Base-by-base conservation (phyloP, 257 asterid species). In the Solanum sitiens region DNA sequence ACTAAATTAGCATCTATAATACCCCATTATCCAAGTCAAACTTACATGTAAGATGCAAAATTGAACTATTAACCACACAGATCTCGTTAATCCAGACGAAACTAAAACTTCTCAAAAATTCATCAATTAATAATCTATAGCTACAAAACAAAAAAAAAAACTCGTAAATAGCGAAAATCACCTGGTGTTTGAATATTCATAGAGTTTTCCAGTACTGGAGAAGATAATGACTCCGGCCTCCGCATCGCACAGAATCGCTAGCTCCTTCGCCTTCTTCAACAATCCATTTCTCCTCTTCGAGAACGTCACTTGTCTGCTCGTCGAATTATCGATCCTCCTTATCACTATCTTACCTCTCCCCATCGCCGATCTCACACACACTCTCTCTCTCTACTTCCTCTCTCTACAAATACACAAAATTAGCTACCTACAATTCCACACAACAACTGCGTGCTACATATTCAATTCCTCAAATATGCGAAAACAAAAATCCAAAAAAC, bases 281-380 rank as follows among this genome's bases (percentile, higher is more conserved):
- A 91, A 82, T 79, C 93, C 93, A 83, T 88, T 91, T 27, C 93
- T 91, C 87, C 93, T 87, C 84, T 91, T 91, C 40, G 93, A 91
- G 20, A 91, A 91, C 33, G 93, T 91, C 30, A 91, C 93, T 83
- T 91, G 93, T 56, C 93, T 91, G 87, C 93, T 91, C 76, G 93
- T 91, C 42, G 93, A 89, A 87, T 91, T 91, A 39, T 91, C 93
- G 88, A 91, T 91, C 88, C 93, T 91, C 59, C 92, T 90, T 85
- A 91, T 91, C 80, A 87, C 92, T 80, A 91, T 89, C 88, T 91
- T 91, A 15, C 93, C 93, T 87, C 93, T 90, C 83, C 93, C 93
- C 93, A 91, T 91, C 27, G 44, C 63, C 87, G 89, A 86, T 85
- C 87, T 68, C 87, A 15, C 86, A 2, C 76, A 23, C 32, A 10